A percentile compares a stretch with the other conserved stretches of the same genome.
Conservation (phyloP, 345 rosid genomes). For the Corchorus olitorius region DNA sequence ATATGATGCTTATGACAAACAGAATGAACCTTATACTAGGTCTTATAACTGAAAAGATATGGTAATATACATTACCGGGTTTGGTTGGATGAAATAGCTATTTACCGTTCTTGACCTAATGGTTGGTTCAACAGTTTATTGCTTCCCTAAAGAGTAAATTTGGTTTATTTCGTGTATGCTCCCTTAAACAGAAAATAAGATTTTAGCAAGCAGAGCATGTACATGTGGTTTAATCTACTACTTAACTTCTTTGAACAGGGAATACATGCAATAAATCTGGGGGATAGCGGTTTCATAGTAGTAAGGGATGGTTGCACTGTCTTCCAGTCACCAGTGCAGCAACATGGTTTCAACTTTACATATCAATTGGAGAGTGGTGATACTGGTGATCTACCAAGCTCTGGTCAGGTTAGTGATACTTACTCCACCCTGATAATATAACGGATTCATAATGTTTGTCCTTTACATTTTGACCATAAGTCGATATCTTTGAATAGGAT, state of each 20-base stretch:
- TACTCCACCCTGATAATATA: not conserved
- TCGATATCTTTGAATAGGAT: not conserved
- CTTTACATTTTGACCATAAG: not conserved
- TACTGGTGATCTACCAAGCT: conserved; percentile 74
- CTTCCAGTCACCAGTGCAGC: conserved; percentile 91
- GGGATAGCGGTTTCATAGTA: conserved; percentile 96
- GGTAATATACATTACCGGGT: not conserved
- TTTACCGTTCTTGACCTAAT: not conserved
- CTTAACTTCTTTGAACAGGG: conserved; percentile 38
- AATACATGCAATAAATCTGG: conserved; percentile 81
- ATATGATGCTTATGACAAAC: not conserved
- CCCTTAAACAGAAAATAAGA: not conserved
- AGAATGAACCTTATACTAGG: not conserved
- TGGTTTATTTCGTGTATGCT: not conserved
- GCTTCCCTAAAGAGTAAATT: not conserved
- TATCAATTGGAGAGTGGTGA: conserved; percentile 86
- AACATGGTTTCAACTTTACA: conserved; percentile 92
- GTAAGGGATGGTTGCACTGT: conserved; percentile 81
- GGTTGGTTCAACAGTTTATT: not conserved
- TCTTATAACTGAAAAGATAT: not conserved
- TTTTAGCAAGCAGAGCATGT: not conserved
- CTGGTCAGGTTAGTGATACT: conserved; percentile 70
- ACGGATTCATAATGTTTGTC: not conserved
- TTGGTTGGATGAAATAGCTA: conserved; percentile 7
- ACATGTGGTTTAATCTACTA: not conserved